These are phyloP conservation scores for Knufia petricola DNA, from an alignment of 2,329 filamentous ascomycete species.

Conservation along the genomic window DNA sequence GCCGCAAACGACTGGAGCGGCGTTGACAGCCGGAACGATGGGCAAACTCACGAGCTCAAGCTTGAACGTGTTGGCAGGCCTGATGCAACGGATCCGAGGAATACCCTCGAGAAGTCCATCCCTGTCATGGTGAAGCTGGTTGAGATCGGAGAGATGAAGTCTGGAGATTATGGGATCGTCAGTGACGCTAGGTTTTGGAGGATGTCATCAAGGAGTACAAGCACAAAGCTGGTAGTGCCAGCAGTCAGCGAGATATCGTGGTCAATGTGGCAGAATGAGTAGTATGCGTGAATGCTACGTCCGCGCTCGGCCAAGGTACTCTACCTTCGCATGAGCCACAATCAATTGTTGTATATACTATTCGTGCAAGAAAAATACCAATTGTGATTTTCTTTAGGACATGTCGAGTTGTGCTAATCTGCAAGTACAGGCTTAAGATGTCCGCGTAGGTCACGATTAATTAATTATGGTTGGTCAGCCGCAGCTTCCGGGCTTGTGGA, in stretches of 20 bases:
- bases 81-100: slow-evolving; percentile 19
- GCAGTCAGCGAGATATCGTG: slow-evolving; percentile 21
- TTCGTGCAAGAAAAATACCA: too few relatives aligned
- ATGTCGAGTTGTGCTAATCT: too few relatives aligned
- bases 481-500: too few relatives aligned
- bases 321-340: too few relatives aligned
- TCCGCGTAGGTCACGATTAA: too few relatives aligned
- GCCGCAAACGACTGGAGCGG: slow-evolving; percentile 22
- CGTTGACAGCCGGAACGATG: slow-evolving; percentile 22
- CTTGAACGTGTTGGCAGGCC: slow-evolving; percentile 18
- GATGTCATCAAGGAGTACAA: slow-evolving; percentile 21
- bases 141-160: slow-evolving; percentile 16
- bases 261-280: slow-evolving; percentile 22
- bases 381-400: too few relatives aligned
- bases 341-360: too few relatives aligned
- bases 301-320: too few relatives aligned
- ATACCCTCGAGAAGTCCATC: slow-evolving; percentile 18
- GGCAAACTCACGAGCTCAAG: slow-evolving; percentile 17
- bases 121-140: slow-evolving; percentile 20
- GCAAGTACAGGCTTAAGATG: too few relatives aligned
- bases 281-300: too few relatives aligned
- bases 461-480: too few relatives aligned
- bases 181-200: slow-evolving; percentile 23
- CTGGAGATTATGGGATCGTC: slow-evolving; percentile 21
- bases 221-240: slow-evolving; percentile 20